Conservation (phyloP, 1,284 basidiomycete genomes). For the Cutaneotrichosporon dermatis region DNA sequence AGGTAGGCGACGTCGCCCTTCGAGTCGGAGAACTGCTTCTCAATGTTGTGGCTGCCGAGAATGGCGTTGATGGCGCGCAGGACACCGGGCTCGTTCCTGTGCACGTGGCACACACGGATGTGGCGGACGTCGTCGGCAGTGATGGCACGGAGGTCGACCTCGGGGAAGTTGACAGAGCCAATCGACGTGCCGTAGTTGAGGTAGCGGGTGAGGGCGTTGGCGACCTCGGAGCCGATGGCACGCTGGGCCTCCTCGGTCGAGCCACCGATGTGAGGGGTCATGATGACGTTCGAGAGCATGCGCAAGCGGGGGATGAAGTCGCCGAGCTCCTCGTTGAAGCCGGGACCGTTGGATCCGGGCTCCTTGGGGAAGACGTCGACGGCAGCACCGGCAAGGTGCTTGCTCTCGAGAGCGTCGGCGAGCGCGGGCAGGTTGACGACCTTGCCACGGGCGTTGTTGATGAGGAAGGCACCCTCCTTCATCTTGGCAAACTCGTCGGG, state of each 20-base stretch:
- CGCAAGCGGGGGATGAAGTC: constrained; percentile 71
- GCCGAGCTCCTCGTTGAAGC: constrained; percentile 80
- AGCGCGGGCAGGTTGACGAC: constrained; percentile 94
- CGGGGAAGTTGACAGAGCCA: constrained; percentile 97
- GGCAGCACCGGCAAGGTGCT: constrained; percentile 87
- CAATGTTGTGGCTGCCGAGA: constrained; percentile 92
- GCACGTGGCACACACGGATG: constrained; percentile 92
- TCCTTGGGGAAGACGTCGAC: constrained; percentile 94
- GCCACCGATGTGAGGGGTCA: constrained; percentile 97
- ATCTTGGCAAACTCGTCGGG: constrained; percentile 72
- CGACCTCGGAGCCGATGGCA: constrained; percentile 96
- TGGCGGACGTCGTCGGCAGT: constrained; percentile 70
- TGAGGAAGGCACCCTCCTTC: constrained; percentile 92
- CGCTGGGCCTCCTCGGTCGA: constrained; percentile 98
- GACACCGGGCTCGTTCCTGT: constrained; percentile 96
- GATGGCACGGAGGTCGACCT: constrained; percentile 92
- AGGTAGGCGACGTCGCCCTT: constrained; percentile 81
- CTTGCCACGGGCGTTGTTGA: constrained; percentile 95
- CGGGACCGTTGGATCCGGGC: constrained; percentile 81
- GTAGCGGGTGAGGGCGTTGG: constrained; percentile 78
- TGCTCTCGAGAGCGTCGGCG: constrained; percentile 71
- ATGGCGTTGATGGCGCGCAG: constrained; percentile 90
- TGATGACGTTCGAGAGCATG: constrained; percentile 76
- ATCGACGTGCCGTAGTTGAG: constrained; percentile 86
- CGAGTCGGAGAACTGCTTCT: constrained; percentile 97